These are phyloP conservation scores for Eimeria acervulina DNA, from an alignment of 169 alveolate species.

Conservation along the genomic window DNA sequence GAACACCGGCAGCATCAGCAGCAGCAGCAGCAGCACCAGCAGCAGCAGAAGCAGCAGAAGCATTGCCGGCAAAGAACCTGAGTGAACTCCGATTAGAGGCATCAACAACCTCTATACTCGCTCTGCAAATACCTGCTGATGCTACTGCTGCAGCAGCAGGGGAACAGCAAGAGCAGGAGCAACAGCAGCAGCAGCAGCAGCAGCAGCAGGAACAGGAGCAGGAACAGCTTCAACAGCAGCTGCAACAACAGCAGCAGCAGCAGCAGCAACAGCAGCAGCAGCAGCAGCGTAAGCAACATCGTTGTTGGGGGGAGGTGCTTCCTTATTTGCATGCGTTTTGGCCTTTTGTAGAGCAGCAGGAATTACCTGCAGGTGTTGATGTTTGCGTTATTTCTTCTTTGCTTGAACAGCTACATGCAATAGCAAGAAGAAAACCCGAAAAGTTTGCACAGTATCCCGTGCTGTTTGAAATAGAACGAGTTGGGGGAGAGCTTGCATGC, in stretches of 20 bases:
- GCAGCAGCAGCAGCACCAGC: neutral
- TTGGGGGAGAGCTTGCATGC: neutral
- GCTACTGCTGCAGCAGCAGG: neutral
- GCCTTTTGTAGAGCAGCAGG: slow-evolving; percentile 53
- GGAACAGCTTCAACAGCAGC: slow-evolving; percentile 26
- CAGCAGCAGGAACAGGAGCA: neutral
- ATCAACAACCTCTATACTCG: no score
- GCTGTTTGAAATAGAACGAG: neutral
- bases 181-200: slow-evolving; percentile 51
- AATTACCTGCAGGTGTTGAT: neutral
- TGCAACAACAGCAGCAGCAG: neutral
- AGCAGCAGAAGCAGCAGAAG: neutral
- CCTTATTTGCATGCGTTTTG: slow-evolving; percentile 22
- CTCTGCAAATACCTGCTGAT: slow-evolving; percentile 16
- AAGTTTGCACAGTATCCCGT: neutral
- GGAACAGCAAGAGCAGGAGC: neutral
- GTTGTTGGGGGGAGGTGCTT: slow-evolving; percentile 36
- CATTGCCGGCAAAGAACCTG: neutral
- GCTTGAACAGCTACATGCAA: slow-evolving; percentile 40
- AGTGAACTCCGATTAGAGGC: no score
- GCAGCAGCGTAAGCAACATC: slow-evolving; percentile 40
- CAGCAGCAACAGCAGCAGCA: slow-evolving; percentile 5
- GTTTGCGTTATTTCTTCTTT: neutral
- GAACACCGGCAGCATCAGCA: neutral
- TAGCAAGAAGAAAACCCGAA: neutral